phyloP scores from a whole-genome alignment of 2,329 filamentous ascomycete genomes.

The Hirsutella thompsonii region DNA sequence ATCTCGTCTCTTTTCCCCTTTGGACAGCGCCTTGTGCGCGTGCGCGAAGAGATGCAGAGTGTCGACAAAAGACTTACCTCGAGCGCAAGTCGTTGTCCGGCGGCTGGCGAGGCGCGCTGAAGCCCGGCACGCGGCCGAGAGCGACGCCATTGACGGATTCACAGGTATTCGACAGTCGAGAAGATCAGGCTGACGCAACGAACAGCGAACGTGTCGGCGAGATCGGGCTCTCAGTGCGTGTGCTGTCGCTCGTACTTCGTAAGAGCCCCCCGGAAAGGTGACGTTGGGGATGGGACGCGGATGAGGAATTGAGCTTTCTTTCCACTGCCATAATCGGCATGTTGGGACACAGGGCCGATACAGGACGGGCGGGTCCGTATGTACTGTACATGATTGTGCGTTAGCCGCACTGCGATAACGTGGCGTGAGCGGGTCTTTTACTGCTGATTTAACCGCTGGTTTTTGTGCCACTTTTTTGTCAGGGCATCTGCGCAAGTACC shows the following conservation, averaged over 20 bases:
- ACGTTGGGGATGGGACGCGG: background rate
- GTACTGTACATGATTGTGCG: too few species aligned
- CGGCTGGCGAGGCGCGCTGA: conserved; percentile 44
- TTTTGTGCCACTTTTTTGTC: background rate
- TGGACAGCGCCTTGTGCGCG: background rate
- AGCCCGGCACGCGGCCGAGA: conserved; percentile 50
- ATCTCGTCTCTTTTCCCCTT: too few species aligned
- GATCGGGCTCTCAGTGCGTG: too few species aligned
- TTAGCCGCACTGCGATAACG: too few species aligned
- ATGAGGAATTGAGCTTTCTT: conserved; percentile 11
- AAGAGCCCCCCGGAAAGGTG: background rate
- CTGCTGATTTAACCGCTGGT: conserved; percentile 1
- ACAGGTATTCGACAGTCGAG: too few species aligned
- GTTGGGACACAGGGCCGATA: conserved; percentile 19
- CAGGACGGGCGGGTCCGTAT: conserved; percentile 10
- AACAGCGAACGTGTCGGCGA: too few species aligned
- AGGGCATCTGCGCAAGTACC: background rate
- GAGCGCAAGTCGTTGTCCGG: conserved; percentile 28
- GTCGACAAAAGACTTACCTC: too few species aligned
- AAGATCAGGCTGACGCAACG: too few species aligned
- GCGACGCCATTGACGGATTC: conserved; percentile 56
- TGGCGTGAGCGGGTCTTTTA: too few species aligned
- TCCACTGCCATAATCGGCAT: conserved; percentile 9
- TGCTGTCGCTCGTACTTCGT: background rate
- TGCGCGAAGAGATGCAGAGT: too few species aligned